Evolutionary conservation across 495 filamentous ascomycete genomes (phyloP), one percentile per base, ranked within the genome.

Genomic region (Trypethelium eluteriae): DNA sequence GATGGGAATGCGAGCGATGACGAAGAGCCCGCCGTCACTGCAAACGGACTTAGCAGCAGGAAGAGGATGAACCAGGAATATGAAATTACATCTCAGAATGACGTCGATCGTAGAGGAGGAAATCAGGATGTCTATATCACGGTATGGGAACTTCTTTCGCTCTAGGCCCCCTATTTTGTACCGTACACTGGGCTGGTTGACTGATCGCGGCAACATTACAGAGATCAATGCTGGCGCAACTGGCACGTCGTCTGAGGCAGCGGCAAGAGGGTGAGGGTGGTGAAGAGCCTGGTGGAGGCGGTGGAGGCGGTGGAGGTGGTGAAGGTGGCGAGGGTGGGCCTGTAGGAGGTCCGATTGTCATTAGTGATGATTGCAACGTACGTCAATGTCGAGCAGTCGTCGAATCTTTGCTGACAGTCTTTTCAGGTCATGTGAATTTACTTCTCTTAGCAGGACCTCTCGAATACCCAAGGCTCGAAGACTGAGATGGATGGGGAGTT

Each of bases 51-150:
- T 7, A 69, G 76, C 46, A 88, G 84, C 64, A 73, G 83, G 38
- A 86, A 84, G 67, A 76, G 85, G 10, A 80, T 90, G 73, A 79
- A 86, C 10, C 75, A 87, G 39, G 81, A 80, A 64, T 88, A 90
- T 62, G 75, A 79, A 63, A 91, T 91, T 69, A 85, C 82, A 69
- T 81, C 77, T 64, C 80, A 86, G 72, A 91, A 90, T 71, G 86
- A 89, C 70, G 78, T 82, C 39, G 79, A 86, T 62, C 80, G 86
- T 62, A 81, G 79, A 69, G 85, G 82, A 2, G 86, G 87, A 10
- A 79, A 86, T 72, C 78, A 77, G 64, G 86, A 88, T 68, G 85
- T 85, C 16, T 82, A 80, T 56, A 79, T 90, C 56, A 87, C 88
- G 71, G 86, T 89, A 79, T 65, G 83, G 80, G 65, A 61, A 25